Conservation (phyloP, 2,329 filamentous ascomycete genomes). For the Apiospora hydei region DNA sequence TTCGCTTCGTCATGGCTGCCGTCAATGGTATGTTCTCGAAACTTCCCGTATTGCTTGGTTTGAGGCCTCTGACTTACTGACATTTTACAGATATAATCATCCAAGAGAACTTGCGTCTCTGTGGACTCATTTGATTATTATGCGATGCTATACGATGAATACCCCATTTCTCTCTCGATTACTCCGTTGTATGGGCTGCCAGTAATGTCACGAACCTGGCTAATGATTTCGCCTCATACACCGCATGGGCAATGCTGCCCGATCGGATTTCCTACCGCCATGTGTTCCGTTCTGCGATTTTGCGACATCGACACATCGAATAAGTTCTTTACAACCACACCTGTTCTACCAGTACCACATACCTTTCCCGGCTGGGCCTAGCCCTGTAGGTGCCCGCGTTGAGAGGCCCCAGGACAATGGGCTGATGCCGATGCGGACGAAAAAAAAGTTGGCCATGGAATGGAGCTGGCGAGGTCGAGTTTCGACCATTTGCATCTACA, state of each 20-base stretch:
- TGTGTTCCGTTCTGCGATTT: conserved; percentile 16
- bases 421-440: conserved; percentile 4
- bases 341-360: conserved; percentile 22
- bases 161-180: conserved; percentile 34
- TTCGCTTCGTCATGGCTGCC: conserved; percentile 99
- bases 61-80: conserved; percentile 49
- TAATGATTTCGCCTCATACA: conserved; percentile 40
- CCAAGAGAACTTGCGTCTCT: conserved; percentile 97
- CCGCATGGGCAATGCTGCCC: conserved; percentile 35
- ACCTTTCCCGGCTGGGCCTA: conserved; percentile 1
- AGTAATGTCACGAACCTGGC: conserved; percentile 44
- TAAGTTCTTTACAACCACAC: conserved; percentile 23
- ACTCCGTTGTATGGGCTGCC: conserved; percentile 35
- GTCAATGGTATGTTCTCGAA: conserved; percentile 81
- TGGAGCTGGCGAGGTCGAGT: conserved; percentile 9
- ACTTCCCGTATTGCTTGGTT: neutral
- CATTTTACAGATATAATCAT: conserved; percentile 88
- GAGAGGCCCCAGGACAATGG: conserved; percentile 5
- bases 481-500: conserved; percentile 38
- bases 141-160: conserved; percentile 31
- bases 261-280: conserved; percentile 14
- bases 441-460: conserved; percentile 17
- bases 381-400: conserved; percentile 10
- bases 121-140: conserved; percentile 85
- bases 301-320: conserved; percentile 24